A percentile compares a stretch with the other conserved stretches of the same genome.
phyloP scores from a whole-genome alignment of 192 early-diverging fungal genomes.

The Coemansia sp. region DNA sequence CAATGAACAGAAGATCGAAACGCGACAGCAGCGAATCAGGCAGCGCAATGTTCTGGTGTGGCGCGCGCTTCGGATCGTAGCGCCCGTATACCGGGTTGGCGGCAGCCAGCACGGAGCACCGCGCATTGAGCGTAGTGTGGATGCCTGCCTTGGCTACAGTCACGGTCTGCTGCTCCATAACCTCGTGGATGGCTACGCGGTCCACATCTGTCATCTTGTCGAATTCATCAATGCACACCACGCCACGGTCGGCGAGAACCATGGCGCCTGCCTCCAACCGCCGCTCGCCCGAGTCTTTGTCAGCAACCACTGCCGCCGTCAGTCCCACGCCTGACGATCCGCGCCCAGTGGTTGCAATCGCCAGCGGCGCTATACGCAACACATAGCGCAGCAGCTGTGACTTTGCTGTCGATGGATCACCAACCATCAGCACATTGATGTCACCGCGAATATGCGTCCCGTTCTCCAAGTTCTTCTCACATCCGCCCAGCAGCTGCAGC shows the following conservation, averaged over 20 bases:
- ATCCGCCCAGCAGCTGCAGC: slow-evolving; percentile 86
- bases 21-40: slow-evolving; percentile 95
- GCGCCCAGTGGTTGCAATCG: slow-evolving; percentile 95
- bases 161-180: slow-evolving; percentile 99
- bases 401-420: slow-evolving; percentile 98
- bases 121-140: slow-evolving; percentile 95
- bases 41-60: slow-evolving; percentile 92
- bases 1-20: slow-evolving; percentile 97
- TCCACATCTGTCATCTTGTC: slow-evolving; percentile 99
- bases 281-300: slow-evolving; percentile 94
- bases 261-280: slow-evolving; percentile 97
- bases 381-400: slow-evolving; percentile 98
- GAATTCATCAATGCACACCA: slow-evolving; percentile 99
- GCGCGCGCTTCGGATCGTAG: slow-evolving; percentile 85
- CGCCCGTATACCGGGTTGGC: slow-evolving; percentile 93
- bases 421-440: slow-evolving; percentile 98
- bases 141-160: slow-evolving; percentile 99
- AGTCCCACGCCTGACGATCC: slow-evolving; percentile 97
- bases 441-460: slow-evolving; percentile 97
- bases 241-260: slow-evolving; percentile 96
- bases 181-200: slow-evolving; percentile 99
- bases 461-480: slow-evolving; percentile 91
- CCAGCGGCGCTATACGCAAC: slow-evolving; percentile 91
- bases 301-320: slow-evolving; percentile 92
- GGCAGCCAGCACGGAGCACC: slow-evolving; percentile 95